phyloP scores from a whole-genome alignment of 2,329 filamentous ascomycete species.

The Alternaria sp. region DNA sequence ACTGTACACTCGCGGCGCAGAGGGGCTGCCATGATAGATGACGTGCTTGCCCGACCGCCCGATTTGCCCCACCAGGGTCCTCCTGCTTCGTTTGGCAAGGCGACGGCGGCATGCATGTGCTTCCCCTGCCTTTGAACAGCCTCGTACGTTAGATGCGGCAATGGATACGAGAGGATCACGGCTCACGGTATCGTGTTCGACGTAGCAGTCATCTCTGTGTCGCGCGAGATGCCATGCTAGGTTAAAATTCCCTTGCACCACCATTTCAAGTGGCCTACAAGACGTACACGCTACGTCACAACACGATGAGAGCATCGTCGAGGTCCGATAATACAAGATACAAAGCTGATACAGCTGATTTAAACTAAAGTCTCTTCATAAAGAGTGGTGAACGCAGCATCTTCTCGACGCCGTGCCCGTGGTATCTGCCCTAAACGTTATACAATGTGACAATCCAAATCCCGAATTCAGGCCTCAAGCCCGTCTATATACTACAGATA shows the following conservation, averaged over 20 bases:
- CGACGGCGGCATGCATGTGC: background rate
- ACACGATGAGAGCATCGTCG: background rate
- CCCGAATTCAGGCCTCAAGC: conserved; percentile 1
- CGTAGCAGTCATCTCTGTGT: background rate
- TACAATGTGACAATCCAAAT: conserved; percentile 4
- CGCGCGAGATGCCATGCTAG: background rate
- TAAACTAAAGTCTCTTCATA: conserved; percentile 28
- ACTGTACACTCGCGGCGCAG: conserved; percentile 17
- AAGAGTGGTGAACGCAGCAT: background rate
- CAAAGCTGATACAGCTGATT: conserved; percentile 23
- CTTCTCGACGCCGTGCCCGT: conserved; percentile 2
- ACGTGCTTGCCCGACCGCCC: conserved; percentile 30
- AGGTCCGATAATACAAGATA: background rate
- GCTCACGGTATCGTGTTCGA: background rate
- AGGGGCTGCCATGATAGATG: conserved; percentile 25
- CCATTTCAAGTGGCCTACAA: background rate
- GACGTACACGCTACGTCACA: background rate
- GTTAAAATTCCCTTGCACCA: background rate
- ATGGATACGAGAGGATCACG: background rate
- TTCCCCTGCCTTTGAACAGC: background rate
- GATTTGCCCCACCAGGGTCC: conserved; percentile 21
- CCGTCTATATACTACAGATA: conserved; percentile 8
- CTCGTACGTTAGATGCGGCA: background rate
- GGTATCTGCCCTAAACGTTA: conserved; percentile 10
- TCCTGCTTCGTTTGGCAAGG: conserved; percentile 12